These are phyloP conservation scores for Ampelocalamus luodianensis DNA, from an alignment of 176 grass and related monocot genomes.

Conservation along the genomic window DNA sequence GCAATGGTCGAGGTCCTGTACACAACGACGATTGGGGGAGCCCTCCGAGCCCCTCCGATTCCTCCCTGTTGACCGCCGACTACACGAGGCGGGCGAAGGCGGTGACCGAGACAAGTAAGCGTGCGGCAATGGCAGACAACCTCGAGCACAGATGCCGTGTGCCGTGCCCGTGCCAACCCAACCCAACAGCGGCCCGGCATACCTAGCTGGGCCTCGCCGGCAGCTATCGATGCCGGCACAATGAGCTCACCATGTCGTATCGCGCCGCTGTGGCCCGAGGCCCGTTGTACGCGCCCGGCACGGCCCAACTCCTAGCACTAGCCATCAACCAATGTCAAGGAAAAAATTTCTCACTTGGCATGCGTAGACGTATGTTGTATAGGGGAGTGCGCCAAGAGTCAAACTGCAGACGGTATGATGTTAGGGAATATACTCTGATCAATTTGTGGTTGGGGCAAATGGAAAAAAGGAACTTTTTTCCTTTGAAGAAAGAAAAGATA, in stretches of 20 bases:
- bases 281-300: too few species aligned
- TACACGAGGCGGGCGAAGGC: too few species aligned
- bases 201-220: too few species aligned
- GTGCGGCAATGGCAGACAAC: too few species aligned
- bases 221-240: too few species aligned
- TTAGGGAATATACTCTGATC: neutral
- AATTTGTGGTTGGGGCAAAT: neutral
- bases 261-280: too few species aligned
- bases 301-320: too few species aligned
- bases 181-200: too few species aligned
- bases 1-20: neutral
- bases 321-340: neutral
- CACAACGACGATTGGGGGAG: neutral
- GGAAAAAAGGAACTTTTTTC: neutral
- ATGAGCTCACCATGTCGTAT: too few species aligned
- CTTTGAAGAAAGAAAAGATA: neutral
- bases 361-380: neutral
- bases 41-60: neutral
- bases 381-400: slow-evolving; percentile 18
- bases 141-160: too few species aligned
- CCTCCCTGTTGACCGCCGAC: neutral
- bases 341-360: neutral
- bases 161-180: too few species aligned
- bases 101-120: too few species aligned
- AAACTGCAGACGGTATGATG: neutral